Evolutionary conservation across 2,329 filamentous ascomycete genomes (phyloP).

Genomic region (Drechslera avenae): DNA sequence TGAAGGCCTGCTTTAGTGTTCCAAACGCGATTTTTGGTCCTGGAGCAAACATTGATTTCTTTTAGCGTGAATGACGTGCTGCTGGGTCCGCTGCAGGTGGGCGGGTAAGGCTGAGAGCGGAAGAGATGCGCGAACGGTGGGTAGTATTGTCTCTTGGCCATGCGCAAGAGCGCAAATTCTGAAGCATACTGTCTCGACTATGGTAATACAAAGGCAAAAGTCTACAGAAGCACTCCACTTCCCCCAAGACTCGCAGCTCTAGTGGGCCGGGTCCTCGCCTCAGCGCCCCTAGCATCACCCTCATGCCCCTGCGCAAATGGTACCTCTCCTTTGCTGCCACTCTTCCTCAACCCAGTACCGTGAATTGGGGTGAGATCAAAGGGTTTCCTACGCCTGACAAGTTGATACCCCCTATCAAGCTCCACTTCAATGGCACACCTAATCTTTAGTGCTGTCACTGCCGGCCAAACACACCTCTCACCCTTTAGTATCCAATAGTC

Average conservation of each 20-base stretch:
- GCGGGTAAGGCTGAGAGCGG: conserved; percentile 21
- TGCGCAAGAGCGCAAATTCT: not conserved
- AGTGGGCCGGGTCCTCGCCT: conserved; percentile 19
- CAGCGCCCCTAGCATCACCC: conserved; percentile 8
- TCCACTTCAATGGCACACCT: conserved; percentile 86
- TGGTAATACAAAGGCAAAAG: not conserved
- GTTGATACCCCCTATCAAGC: conserved; percentile 82
- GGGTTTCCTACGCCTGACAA: conserved; percentile 65
- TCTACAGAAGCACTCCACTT: conserved; percentile 2
- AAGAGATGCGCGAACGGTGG: not conserved
- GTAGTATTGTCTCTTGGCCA: not conserved
- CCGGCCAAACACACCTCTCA: conserved; percentile 89
- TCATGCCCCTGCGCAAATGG: conserved; percentile 16
- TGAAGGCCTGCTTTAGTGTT: conserved; percentile 17
- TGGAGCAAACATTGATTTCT: conserved; percentile 23
- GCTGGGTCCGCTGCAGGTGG: conserved; percentile 10
- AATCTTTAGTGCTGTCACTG: conserved; percentile 79
- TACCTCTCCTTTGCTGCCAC: conserved; percentile 29
- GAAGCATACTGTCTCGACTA: not conserved
- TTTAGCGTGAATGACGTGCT: conserved; percentile 40
- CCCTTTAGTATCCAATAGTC: conserved; percentile 86
- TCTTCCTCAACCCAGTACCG: conserved; percentile 27
- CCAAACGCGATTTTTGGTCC: conserved; percentile 9
- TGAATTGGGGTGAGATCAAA: conserved; percentile 38
- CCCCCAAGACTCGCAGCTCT: conserved; percentile 41